These are phyloP conservation scores for Filosporella fistucella DNA, from an alignment of 495 filamentous ascomycete genomes.

Conservation along the genomic window DNA sequence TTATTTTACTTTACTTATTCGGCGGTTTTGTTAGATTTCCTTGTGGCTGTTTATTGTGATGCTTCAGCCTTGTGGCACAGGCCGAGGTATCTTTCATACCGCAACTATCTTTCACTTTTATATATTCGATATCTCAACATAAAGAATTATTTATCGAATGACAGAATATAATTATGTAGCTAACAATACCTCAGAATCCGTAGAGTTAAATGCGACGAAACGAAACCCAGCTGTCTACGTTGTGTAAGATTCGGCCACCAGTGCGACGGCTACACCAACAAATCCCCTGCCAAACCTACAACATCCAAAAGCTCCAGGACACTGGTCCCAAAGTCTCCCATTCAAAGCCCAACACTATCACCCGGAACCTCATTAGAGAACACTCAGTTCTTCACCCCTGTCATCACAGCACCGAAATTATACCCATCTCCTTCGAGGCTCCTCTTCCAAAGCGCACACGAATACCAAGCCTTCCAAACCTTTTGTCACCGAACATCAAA, in stretches of 20 bases:
- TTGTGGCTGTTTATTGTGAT: too few species aligned
- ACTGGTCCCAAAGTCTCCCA: slow-evolving; percentile 13
- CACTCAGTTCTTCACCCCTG: background rate
- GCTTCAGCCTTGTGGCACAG: too few species aligned
- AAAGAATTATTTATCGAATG: background rate
- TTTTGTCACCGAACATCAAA: slow-evolving; percentile 10
- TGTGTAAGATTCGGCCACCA: slow-evolving; percentile 45
- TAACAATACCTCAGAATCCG: slow-evolving; percentile 21
- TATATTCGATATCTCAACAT: too few species aligned
- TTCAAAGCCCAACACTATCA: slow-evolving; percentile 1
- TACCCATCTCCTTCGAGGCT: slow-evolving; percentile 6
- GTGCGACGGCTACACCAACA: slow-evolving; percentile 48
- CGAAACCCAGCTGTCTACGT: slow-evolving; percentile 45
- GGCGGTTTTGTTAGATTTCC: too few species aligned
- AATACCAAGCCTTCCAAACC: slow-evolving; percentile 13
- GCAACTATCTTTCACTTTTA: too few species aligned
- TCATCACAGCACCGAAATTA: slow-evolving; percentile 5
- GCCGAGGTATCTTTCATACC: too few species aligned
- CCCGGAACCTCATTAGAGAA: background rate
- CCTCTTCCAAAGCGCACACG: slow-evolving; percentile 9
- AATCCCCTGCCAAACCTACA: slow-evolving; percentile 2
- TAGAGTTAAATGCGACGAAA: slow-evolving; percentile 57
- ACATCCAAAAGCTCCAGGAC: slow-evolving; percentile 6
- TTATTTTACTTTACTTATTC: slow-evolving; percentile 2
- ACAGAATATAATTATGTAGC: background rate